phyloP scores from a whole-genome alignment of 106 monocot genomes.

The Hemerocallis citrina region DNA sequence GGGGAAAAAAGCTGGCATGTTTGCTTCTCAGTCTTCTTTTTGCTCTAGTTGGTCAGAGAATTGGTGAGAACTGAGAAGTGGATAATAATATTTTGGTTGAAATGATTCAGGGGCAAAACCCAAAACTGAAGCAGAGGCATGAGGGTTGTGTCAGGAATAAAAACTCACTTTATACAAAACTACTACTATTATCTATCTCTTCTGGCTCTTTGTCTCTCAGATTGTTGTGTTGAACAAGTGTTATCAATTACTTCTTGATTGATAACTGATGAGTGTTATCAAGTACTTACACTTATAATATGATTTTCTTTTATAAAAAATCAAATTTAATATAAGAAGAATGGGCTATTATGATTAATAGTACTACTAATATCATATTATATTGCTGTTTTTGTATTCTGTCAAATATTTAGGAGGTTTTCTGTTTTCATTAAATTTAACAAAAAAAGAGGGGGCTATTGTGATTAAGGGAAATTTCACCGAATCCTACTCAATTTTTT shows the following conservation, averaged over 20 bases:
- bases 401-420: no score
- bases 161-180: neutral
- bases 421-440: no score
- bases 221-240: neutral
- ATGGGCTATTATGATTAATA: neutral
- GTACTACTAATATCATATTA: no score
- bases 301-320: no score
- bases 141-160: constrained; percentile 11
- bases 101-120: neutral
- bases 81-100: no score
- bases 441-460: neutral
- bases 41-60: constrained; percentile 6
- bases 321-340: no score
- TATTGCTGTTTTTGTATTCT: no score
- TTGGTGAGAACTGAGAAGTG: no score
- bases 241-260: constrained; percentile 4
- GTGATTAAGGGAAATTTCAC: no score
- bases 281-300: neutral
- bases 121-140: constrained; percentile 4
- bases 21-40: neutral
- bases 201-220: neutral
- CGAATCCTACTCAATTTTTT: no score
- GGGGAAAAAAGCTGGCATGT: constrained; percentile 7
- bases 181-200: no score
- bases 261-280: constrained; percentile 3